These are phyloP conservation scores for Tremella mesenterica DNA, from an alignment of 768 basidiomycete species.

Conservation along the genomic window DNA sequence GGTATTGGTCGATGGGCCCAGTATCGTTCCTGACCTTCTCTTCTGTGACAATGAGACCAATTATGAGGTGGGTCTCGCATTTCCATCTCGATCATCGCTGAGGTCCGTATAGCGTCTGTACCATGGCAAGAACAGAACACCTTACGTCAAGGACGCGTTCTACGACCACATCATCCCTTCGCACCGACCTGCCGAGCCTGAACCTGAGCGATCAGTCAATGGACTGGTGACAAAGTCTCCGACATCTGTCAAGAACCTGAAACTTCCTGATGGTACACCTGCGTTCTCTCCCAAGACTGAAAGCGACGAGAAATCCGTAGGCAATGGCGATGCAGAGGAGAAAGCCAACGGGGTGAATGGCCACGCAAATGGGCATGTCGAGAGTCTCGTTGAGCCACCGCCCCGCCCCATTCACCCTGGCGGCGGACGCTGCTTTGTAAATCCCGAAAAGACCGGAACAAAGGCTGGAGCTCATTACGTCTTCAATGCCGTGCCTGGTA, in stretches of 20 bases:
- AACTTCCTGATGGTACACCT: conserved; percentile 12
- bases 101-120: conserved; percentile 56
- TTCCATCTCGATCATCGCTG: not conserved
- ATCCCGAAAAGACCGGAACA: conserved; percentile 77
- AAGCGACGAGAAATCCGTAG: conserved; percentile 12
- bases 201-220: conserved; percentile 16
- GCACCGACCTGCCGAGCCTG: conserved; percentile 57
- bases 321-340: conserved; percentile 40
- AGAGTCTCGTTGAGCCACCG: conserved; percentile 35
- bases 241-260: conserved; percentile 18
- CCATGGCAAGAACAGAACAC: conserved; percentile 70
- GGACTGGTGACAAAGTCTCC: conserved; percentile 22
- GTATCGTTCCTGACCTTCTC: conserved; percentile 70
- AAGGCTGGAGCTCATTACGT: conserved; percentile 87
- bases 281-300: not conserved
- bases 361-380: conserved; percentile 40
- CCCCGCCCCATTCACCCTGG: conserved; percentile 24
- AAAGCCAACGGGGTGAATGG: conserved; percentile 9
- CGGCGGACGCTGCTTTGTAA: conserved; percentile 56
- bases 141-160: conserved; percentile 92
- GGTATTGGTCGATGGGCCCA: conserved; percentile 51
- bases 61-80: conserved; percentile 49
- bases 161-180: conserved; percentile 89
- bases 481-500: conserved; percentile 75
- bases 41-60: conserved; percentile 99